phyloP scores from a whole-genome alignment of 148 eudicot species.

The Camellia sinensis region DNA sequence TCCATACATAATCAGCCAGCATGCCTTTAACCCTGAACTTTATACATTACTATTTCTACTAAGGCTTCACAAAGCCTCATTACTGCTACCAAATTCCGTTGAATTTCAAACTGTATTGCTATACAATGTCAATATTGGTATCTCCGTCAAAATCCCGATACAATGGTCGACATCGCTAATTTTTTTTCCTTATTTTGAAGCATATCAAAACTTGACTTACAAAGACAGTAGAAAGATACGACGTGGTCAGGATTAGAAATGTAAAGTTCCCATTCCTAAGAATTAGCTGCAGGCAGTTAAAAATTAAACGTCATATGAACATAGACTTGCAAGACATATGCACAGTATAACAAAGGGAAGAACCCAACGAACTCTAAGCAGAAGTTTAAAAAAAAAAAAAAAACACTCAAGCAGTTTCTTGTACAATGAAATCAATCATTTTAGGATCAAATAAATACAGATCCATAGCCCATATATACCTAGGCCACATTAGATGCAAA shows the following conservation, averaged over 20 bases:
- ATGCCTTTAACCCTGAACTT: background rate
- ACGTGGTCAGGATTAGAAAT: background rate
- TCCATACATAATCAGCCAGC: background rate
- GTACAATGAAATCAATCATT: background rate
- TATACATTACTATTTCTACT: background rate
- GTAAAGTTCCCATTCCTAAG: background rate
- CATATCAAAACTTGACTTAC: background rate
- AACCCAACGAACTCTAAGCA: background rate
- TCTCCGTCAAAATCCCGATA: background rate
- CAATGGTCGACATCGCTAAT: background rate
- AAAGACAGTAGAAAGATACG: background rate
- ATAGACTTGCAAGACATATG: background rate
- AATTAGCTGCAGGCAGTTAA: background rate
- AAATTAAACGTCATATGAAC: background rate
- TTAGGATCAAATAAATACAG: background rate
- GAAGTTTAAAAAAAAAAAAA: background rate
- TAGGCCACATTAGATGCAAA: background rate
- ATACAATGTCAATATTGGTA: background rate
- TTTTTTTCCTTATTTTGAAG: background rate
- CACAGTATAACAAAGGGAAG: background rate
- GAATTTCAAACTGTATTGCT: background rate
- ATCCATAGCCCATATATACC: background rate
- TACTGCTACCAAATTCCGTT: background rate
- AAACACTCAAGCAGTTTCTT: background rate
- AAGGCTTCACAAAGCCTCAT: background rate